Conservation (phyloP, 768 basidiomycete genomes). For the Pulveroboletus sp. region DNA sequence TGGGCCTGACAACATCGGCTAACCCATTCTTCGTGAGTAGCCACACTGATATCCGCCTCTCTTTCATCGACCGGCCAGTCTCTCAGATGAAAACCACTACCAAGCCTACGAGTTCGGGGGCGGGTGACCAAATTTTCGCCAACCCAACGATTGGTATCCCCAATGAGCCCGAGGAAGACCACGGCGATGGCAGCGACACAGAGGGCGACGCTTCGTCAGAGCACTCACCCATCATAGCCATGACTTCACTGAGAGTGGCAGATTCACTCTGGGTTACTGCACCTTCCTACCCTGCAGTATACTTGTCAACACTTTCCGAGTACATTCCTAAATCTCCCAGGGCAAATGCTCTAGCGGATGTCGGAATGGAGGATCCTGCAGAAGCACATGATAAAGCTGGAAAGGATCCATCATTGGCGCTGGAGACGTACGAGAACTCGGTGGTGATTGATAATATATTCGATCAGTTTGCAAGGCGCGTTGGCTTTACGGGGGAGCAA, state of each 20-base stretch:
- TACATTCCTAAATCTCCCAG: slow-evolving; percentile 60
- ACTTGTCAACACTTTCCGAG: slow-evolving; percentile 71
- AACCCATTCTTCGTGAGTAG: slow-evolving; percentile 73
- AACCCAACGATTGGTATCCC: slow-evolving; percentile 18
- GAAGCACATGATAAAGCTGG: slow-evolving; percentile 39
- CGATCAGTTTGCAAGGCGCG: slow-evolving; percentile 73
- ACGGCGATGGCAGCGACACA: slow-evolving; percentile 24
- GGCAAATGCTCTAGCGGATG: slow-evolving; percentile 38
- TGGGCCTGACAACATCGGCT: slow-evolving; percentile 29
- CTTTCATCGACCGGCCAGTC: slow-evolving; percentile 2
- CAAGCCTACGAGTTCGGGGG: slow-evolving; percentile 41
- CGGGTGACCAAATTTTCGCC: slow-evolving; percentile 69
- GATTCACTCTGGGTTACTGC: slow-evolving; percentile 65
- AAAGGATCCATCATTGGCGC: slow-evolving; percentile 52
- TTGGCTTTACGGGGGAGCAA: slow-evolving; percentile 70
- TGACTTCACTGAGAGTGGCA: slow-evolving; percentile 48
- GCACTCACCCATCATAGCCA: slow-evolving; percentile 50
- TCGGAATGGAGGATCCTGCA: slow-evolving; percentile 39
- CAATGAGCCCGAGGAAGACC: slow-evolving; percentile 8
- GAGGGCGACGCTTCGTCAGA: slow-evolving; percentile 40
- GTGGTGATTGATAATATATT: slow-evolving; percentile 80
- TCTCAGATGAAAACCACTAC: slow-evolving; percentile 25
- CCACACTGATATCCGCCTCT: neutral
- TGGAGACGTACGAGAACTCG: slow-evolving; percentile 80
- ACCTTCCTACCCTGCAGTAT: slow-evolving; percentile 63